Percentiles rank a stretch among this genome's conserved stretches.
These are phyloP conservation scores for Stentor coeruleus DNA, from an alignment of 73 alveolate species.

Conservation along the genomic window DNA sequence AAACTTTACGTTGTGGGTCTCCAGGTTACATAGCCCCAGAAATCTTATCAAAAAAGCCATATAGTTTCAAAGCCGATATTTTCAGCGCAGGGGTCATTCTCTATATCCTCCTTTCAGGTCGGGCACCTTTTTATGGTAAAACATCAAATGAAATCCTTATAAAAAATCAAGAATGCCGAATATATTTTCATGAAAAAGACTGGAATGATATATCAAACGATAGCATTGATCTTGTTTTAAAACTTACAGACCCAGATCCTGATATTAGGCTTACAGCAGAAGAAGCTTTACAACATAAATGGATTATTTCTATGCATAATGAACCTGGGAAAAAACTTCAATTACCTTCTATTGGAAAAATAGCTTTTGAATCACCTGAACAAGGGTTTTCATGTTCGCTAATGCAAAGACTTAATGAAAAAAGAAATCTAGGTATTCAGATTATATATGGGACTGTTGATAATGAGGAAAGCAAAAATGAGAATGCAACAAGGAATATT, in stretches of 20 bases:
- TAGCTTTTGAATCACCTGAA: background rate
- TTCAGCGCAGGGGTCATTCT: constrained; percentile 58
- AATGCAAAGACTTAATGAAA: background rate
- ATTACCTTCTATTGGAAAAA: background rate
- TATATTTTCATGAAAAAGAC: background rate
- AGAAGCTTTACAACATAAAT: constrained; percentile 17
- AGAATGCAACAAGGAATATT: background rate
- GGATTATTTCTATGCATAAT: background rate
- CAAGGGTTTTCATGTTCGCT: background rate
- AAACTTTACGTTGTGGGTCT: constrained; percentile 42
- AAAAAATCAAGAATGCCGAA: constrained; percentile 28
- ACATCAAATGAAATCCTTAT: constrained; percentile 28
- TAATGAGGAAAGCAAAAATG: background rate
- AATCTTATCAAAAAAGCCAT: constrained; percentile 51
- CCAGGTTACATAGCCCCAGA: constrained; percentile 72
- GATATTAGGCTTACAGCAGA: constrained; percentile 11
- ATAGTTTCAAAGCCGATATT: constrained; percentile 56
- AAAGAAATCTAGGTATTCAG: background rate
- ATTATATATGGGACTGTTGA: too few relatives aligned
- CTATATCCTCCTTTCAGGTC: constrained; percentile 48
- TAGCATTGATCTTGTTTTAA: background rate
- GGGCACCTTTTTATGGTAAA: constrained; percentile 31
- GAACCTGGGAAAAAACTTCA: background rate
- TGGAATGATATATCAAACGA: background rate
- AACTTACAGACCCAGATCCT: constrained; percentile 18